A percentile compares a stretch with the other conserved stretches of the same genome.
phyloP scores from a whole-genome alignment of 2,329 filamentous ascomycete species.

The Alternaria sp. region DNA sequence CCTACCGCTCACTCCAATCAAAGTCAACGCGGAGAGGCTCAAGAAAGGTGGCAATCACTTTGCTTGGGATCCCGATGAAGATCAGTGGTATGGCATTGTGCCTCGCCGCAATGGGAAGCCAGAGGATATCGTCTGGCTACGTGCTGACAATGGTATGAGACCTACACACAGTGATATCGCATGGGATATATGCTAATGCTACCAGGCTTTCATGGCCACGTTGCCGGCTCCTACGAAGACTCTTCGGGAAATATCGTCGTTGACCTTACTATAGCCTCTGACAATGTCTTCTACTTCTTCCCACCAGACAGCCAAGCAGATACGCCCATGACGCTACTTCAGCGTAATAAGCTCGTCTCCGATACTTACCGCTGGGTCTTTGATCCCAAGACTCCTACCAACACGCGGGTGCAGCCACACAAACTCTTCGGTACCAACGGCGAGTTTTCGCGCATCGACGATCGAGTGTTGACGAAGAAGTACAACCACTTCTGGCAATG shows the following conservation, averaged over 20 bases:
- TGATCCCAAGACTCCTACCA: conserved; percentile 44
- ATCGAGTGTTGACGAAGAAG: conserved; percentile 52
- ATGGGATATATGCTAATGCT: not conserved
- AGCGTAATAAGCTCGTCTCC: conserved; percentile 53
- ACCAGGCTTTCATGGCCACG: conserved; percentile 54
- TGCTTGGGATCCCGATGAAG: conserved; percentile 59
- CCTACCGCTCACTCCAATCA: conserved; percentile 51
- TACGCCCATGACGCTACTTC: conserved; percentile 46
- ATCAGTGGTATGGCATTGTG: conserved; percentile 65
- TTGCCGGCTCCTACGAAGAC: conserved; percentile 55
- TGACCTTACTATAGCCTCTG: conserved; percentile 52
- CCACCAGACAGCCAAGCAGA: conserved; percentile 47
- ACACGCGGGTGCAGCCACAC: conserved; percentile 40
- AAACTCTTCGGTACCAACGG: conserved; percentile 51
- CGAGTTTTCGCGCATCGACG: conserved; percentile 59
- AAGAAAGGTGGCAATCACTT: conserved; percentile 53
- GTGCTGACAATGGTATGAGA: conserved; percentile 59
- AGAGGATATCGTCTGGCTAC: conserved; percentile 63
- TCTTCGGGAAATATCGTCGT: conserved; percentile 49
- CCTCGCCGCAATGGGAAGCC: conserved; percentile 60
- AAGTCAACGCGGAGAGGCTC: conserved; percentile 47
- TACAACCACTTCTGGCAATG: conserved; percentile 55
- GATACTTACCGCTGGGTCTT: conserved; percentile 54
- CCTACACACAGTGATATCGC: not conserved
- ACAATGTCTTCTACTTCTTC: conserved; percentile 57